Evolutionary conservation across 345 rosid genomes (phyloP).

Genomic region (Dipteronia dyeriana): DNA sequence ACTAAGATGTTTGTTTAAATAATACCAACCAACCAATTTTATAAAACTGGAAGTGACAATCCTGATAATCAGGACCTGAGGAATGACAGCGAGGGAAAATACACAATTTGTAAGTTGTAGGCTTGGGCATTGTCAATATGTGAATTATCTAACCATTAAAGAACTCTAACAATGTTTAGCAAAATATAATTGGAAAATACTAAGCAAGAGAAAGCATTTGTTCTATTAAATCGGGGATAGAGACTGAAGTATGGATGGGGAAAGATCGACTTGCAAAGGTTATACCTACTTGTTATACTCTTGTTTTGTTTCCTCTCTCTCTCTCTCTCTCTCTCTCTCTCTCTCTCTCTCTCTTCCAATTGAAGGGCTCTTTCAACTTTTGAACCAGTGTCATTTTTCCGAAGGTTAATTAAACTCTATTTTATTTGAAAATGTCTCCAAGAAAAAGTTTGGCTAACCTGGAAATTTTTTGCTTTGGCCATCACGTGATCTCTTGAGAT

Average conservation of each 20-base stretch:
- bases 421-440: neutral
- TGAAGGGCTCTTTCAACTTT: neutral
- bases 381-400: neutral
- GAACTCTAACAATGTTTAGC: neutral
- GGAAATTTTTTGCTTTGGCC: constrained; percentile 47
- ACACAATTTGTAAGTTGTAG: neutral
- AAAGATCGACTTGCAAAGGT: neutral
- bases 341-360: neutral
- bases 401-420: too few species aligned
- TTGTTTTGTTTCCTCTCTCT: neutral
- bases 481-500: constrained; percentile 54
- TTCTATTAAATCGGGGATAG: neutral
- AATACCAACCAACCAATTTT: neutral
- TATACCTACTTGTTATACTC: neutral
- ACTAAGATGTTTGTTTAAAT: neutral
- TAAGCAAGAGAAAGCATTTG: neutral
- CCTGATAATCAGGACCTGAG: neutral
- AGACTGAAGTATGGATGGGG: neutral
- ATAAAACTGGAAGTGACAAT: neutral
- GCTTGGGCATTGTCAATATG: neutral
- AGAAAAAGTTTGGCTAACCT: constrained; percentile 46
- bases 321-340: neutral
- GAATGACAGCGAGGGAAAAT: neutral
- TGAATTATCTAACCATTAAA: neutral
- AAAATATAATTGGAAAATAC: neutral